Conservation (phyloP, 73 alveolate genomes). For the Paramecium tetraurelia region DNA sequence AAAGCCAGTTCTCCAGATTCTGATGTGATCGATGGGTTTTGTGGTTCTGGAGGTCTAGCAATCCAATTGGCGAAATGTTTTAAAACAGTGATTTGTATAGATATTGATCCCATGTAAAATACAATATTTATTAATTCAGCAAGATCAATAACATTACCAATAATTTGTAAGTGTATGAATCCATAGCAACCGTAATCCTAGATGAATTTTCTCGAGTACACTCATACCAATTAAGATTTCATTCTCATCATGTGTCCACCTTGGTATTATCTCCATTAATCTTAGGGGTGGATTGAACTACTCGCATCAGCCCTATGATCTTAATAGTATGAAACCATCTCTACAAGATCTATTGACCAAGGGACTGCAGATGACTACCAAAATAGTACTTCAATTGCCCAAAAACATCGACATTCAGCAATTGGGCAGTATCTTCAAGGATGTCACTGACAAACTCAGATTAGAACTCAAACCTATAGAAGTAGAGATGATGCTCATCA, state of each 20-base stretch:
- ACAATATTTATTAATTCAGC: neutral
- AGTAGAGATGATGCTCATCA: conserved; percentile 6
- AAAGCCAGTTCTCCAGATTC: neutral
- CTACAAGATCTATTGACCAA: neutral
- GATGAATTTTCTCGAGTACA: conserved; percentile 2
- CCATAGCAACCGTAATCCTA: neutral
- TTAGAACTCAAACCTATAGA: conserved; percentile 6
- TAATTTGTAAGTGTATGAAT: conserved; percentile 22
- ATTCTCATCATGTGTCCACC: conserved; percentile 33
- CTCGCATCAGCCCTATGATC: neutral
- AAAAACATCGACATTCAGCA: neutral
- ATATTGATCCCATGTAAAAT: conserved; percentile 32
- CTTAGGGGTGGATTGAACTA: conserved; percentile 23
- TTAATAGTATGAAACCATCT: conserved; percentile 24
- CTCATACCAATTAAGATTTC: neutral
- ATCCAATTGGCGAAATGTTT: neutral
- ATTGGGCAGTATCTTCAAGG: neutral
- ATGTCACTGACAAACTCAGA: neutral
- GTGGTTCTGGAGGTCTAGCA: conserved; percentile 54
- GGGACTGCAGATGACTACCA: neutral
- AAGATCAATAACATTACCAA: conserved; percentile 23
- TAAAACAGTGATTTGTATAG: conserved; percentile 17
- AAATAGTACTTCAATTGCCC: neutral
- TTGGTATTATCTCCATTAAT: neutral
- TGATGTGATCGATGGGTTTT: conserved; percentile 21